These are phyloP conservation scores for Rhodocollybia butyracea DNA, from an alignment of 768 basidiomycete species.

Conservation along the genomic window DNA sequence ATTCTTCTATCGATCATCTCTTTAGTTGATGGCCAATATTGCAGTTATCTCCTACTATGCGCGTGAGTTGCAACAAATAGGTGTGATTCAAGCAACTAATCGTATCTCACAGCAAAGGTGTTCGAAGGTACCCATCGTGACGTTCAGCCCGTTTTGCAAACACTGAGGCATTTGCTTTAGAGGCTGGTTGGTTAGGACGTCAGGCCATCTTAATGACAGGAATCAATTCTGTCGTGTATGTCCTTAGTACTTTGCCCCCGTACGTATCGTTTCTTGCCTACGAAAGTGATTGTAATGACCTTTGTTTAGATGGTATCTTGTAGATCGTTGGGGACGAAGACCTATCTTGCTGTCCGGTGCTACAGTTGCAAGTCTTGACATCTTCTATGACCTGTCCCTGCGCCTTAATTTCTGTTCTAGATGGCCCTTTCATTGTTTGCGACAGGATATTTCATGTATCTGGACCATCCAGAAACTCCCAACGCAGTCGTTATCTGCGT, in stretches of 20 bases:
- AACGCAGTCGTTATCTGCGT: slow-evolving; percentile 86
- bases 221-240: slow-evolving; percentile 81
- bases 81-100: neutral
- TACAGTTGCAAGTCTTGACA: slow-evolving; percentile 51
- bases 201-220: slow-evolving; percentile 96
- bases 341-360: slow-evolving; percentile 86
- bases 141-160: neutral
- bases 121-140: slow-evolving; percentile 68
- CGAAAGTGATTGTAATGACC: slow-evolving; percentile 5
- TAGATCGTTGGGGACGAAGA: slow-evolving; percentile 88
- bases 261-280: slow-evolving; percentile 33
- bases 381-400: neutral
- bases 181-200: slow-evolving; percentile 93
- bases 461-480: slow-evolving; percentile 83
- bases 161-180: slow-evolving; percentile 35
- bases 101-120: slow-evolving; percentile 58
- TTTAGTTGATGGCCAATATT: slow-evolving; percentile 1
- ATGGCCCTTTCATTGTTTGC: slow-evolving; percentile 80
- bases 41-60: slow-evolving; percentile 92
- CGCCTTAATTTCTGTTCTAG: slow-evolving; percentile 27
- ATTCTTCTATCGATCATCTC: neutral
- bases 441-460: slow-evolving; percentile 96
- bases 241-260: slow-evolving; percentile 81
- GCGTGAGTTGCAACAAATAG: slow-evolving; percentile 49
- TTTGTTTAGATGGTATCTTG: slow-evolving; percentile 78